phyloP scores from a whole-genome alignment of 129 eudicot genomes.

The Lactuca saligna region DNA sequence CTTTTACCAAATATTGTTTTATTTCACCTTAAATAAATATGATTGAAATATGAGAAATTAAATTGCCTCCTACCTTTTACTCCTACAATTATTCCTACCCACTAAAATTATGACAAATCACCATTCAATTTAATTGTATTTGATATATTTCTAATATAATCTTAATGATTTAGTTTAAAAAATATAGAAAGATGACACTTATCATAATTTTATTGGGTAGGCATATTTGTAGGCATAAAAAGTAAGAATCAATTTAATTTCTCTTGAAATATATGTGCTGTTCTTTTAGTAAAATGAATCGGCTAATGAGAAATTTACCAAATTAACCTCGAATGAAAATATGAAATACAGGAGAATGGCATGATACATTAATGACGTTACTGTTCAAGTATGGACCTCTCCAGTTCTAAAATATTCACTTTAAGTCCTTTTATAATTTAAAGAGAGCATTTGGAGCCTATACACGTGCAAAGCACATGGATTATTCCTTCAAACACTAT shows the following conservation, averaged over 20 bases:
- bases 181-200: too few species aligned
- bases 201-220: too few species aligned
- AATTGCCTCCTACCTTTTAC: too few species aligned
- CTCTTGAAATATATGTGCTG: not conserved
- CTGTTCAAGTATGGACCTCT: conserved; percentile 5
- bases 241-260: too few species aligned
- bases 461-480: conserved; percentile 33
- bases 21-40: not conserved
- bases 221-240: too few species aligned
- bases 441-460: conserved; percentile 3
- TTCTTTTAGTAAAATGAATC: not conserved
- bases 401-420: not conserved
- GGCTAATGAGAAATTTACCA: not conserved
- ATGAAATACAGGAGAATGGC: not conserved
- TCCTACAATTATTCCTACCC: too few species aligned
- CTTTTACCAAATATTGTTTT: not conserved
- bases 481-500: conserved; percentile 19
- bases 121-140: too few species aligned
- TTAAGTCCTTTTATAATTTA: not conserved
- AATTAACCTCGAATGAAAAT: not conserved
- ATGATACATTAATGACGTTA: not conserved
- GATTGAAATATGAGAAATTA: not conserved
- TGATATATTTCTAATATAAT: too few species aligned
- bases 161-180: too few species aligned
- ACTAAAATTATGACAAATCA: too few species aligned